Evolutionary conservation across 2,329 filamentous ascomycete species (phyloP), one percentile per base, ranked within the genome.

Genomic region (Westerdykella sp.): DNA sequence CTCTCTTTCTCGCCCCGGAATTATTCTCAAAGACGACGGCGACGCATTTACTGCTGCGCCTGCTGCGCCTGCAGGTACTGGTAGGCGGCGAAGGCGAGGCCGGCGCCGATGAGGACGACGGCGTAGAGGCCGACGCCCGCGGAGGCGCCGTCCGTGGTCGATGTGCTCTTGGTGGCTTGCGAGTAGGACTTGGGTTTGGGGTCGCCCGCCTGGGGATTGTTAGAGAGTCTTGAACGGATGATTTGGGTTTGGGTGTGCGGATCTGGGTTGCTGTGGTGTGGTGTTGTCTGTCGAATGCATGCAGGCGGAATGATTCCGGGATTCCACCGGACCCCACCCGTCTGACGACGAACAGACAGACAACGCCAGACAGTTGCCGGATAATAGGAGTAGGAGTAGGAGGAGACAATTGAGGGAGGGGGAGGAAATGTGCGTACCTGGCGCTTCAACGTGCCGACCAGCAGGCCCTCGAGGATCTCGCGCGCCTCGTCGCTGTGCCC

Each of bases 401-500:
- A n/a, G n/a, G n/a, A n/a, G 11, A 28, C 25, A 28, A 28, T 4
- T 3, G 25, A 12, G 7, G 11, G 25, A 18, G 25, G 35, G 23
- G 35, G 16, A 35, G 39, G 12, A 34, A 41, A 28, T 42, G 25
- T 25, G 22, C 48, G 34, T 65, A 68, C 65, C 63, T 59, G 45
- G 46, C 65, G 59, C 63, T 67, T 65, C 46, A 68, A 42, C 18
- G 34, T 64, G 45, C 65, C 65, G 30, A 67, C 64, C 21, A 65
- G 56, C 54, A 68, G 50, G 31, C 64, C 64, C 0, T 85, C 82
- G 45, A 98, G 82, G 56, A 95, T 91, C 76, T 97, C 91, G 56
- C 93, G 85, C 56, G 93, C 93, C 78, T 98, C 93, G 71, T 98
- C 93, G 62, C 87, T 94, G 84, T 98, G 93, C 66, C 93, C 93